Evolutionary conservation across 345 rosid genomes (phyloP).

Genomic region (Euclidium syriacum): DNA sequence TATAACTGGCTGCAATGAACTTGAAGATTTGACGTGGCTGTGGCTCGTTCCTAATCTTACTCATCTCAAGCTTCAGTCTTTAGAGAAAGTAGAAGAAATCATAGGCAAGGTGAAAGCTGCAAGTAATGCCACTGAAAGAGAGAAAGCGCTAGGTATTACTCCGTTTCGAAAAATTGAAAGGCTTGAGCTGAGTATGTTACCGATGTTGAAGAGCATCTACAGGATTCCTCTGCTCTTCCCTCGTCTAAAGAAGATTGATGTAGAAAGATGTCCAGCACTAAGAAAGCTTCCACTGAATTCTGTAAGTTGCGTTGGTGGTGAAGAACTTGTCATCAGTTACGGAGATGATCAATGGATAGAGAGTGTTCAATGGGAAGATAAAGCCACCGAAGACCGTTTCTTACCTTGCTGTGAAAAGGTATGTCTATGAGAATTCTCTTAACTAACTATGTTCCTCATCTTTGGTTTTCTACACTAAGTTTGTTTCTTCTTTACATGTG

Average conservation of each 20-base stretch:
- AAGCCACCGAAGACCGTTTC: not conserved
- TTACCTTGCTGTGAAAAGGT: conserved; percentile 17
- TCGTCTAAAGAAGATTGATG: not conserved
- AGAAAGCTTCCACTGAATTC: conserved; percentile 10
- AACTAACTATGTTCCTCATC: not conserved
- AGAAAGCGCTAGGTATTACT: too few relatives aligned
- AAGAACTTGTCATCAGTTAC: not conserved
- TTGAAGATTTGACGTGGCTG: conserved; percentile 11
- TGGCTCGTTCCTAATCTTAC: conserved; percentile 5
- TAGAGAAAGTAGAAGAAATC: not conserved
- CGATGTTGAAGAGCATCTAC: not conserved
- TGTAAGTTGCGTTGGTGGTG: not conserved
- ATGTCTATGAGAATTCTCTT: not conserved
- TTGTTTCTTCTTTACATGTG: not conserved
- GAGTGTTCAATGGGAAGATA: not conserved
- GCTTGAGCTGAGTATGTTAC: not conserved
- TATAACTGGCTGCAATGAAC: not conserved
- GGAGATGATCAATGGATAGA: not conserved
- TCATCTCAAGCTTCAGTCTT: conserved; percentile 1
- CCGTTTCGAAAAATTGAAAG: not conserved
- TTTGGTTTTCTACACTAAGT: not conserved
- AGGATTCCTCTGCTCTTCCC: not conserved
- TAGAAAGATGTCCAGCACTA: conserved; percentile 4
- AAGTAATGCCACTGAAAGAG: too few relatives aligned
- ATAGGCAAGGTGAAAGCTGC: conserved; percentile 3